These are phyloP conservation scores for Metarhizium anisopliae DNA, from an alignment of 2,329 filamentous ascomycete species.

Conservation along the genomic window DNA sequence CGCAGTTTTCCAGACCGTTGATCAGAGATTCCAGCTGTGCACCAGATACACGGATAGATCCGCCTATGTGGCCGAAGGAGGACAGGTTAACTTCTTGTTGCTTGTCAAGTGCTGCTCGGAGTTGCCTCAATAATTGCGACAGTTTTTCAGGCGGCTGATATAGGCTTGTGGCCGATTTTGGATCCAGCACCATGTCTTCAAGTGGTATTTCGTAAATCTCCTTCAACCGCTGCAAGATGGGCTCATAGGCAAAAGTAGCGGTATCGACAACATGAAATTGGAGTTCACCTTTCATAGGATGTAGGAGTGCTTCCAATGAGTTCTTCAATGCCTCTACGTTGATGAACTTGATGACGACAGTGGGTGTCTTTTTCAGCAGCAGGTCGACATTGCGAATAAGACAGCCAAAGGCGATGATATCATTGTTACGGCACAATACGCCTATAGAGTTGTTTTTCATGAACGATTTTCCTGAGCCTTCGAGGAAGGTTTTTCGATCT, in stretches of 20 bases:
- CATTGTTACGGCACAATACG: conserved; percentile 41
- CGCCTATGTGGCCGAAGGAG: conserved; percentile 11
- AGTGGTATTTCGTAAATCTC: conserved; percentile 47
- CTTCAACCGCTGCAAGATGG: conserved; percentile 52
- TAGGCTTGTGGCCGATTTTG: conserved; percentile 1
- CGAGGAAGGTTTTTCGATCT: conserved; percentile 34
- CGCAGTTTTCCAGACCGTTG: conserved; percentile 37
- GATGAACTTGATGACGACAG: conserved; percentile 42
- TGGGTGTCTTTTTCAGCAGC: conserved; percentile 33
- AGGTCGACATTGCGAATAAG: conserved; percentile 41
- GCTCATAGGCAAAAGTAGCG: conserved; percentile 60
- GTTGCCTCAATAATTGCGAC: not conserved
- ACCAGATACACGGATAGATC: conserved; percentile 14
- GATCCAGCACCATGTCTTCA: conserved; percentile 38
- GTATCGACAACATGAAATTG: conserved; percentile 54
- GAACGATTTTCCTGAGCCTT: conserved; percentile 33
- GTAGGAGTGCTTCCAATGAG: conserved; percentile 35
- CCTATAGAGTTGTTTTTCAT: conserved; percentile 54
- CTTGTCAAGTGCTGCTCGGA: not conserved
- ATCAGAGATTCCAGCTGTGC: conserved; percentile 50
- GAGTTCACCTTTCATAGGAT: conserved; percentile 13
- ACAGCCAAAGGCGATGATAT: conserved; percentile 51
- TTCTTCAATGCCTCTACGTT: conserved; percentile 35
- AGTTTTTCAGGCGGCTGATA: not conserved
- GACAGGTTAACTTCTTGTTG: conserved; percentile 5